Evolutionary conservation across 78 protist genomes (phyloP), one percentile per base, ranked within the genome.

Genomic region (Reticulomyxa filosa): DNA sequence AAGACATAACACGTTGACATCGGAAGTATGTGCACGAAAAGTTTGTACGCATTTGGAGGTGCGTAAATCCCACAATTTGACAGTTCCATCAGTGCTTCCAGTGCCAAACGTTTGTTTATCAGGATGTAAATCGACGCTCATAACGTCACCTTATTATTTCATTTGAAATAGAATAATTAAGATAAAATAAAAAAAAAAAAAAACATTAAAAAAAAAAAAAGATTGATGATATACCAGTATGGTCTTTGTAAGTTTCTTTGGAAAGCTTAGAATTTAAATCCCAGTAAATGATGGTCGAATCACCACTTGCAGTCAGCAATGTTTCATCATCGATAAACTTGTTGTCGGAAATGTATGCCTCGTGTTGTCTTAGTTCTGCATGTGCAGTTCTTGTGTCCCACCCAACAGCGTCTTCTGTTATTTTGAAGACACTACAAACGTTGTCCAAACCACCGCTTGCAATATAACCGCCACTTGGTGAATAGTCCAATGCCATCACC

Each of bases 371-470:
- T 5, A 71, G 65, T 55, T 59, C 75, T n/a, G n/a, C n/a, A n/a
- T n/a, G n/a, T n/a, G n/a, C n/a, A n/a, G n/a, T n/a, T n/a, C n/a
- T n/a, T n/a, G n/a, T n/a, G n/a, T n/a, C n/a, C n/a, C n/a, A n/a
- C 2, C 62, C 38, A 25, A 1, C 13, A n/a, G n/a, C 88, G 51
- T 81, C 46, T 52, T 76, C 86, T 34, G 70, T 29, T 26, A 86
- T 74, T 35, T 52, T 63, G 72, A 76, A 89, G 67, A 85, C 69
- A 1, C 90, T 74, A 70, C 93, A 87, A 23, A 72, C 67, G 78
- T 87, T 90, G 79, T 90, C 96, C 30, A 90, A 78, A 39, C 96
- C 96, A 33, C 96, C 96, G 67, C 87, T 75, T 11, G 96, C 96
- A 2, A 90, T 89, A 55, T 67, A 62, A 42, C 52, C 53, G 17